Base-by-base conservation (phyloP, 345 rosid genomes). In the Pseudoturritis turrita region DNA sequence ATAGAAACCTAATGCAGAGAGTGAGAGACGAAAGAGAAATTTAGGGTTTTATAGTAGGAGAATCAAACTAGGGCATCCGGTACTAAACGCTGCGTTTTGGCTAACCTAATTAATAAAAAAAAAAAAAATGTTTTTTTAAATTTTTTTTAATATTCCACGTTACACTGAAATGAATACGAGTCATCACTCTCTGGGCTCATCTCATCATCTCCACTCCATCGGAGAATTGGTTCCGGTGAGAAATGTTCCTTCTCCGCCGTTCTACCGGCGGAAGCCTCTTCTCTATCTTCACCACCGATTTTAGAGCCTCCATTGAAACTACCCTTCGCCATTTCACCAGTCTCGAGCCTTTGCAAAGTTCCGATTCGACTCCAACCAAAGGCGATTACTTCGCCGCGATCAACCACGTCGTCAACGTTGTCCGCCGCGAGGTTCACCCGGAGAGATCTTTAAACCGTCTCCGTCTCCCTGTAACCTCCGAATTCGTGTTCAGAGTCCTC, bases 401-500 rank as follows among this genome's bases (percentile, higher is more conserved):
- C 78, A 90, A 88, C 70, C 95, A 91, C 81, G 82, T 91, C 44
- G 84, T 95, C 81, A 88, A 86, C 83, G 79, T 85, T 8, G 84
- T 89, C 39, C 88, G 91, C 55, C 92, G 84, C 17, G 98, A 94
- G 62, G 63, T 88, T 77, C 88, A 89, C 79, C 87, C 90, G 25
- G 97, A 94, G 64, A 87, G 95, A 23, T 83, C 96, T 1, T 87
- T 91, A 64, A 86, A 84, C 63, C 71, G 83, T 71, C 71, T 65
- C 67, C 91, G 76, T 73, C 84, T 44, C 66, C 74, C 87, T 17
- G 71, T 88, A 36, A 81, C 81, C 17, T 84, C 97, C 7, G 92
- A 91, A 70, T 91, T 95, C 52, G 97, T 89, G 31, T 87, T 71
- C 76, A 89, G 96, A 50, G 89, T 95, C 46, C 96, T 91, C 50